Conservation (phyloP, 768 basidiomycete genomes). For the Suillus placidus region DNA sequence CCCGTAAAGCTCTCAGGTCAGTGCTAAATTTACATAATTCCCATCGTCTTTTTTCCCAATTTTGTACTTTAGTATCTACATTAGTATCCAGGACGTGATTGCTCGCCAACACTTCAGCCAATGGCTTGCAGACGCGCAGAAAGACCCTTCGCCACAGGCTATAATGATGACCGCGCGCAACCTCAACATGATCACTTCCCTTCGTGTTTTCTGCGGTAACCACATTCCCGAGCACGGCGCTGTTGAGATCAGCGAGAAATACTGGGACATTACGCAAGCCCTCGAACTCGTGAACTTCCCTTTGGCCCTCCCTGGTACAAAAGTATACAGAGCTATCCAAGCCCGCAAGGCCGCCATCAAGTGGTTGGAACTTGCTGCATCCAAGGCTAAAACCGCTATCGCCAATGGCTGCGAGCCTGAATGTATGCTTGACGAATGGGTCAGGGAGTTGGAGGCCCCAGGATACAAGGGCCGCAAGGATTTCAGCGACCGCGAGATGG, state of each 20-base stretch:
- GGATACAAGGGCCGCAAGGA: slow-evolving; percentile 76
- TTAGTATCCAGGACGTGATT: slow-evolving; percentile 80
- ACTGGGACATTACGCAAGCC: slow-evolving; percentile 94
- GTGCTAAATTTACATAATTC: slow-evolving; percentile 24
- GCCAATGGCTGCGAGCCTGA: slow-evolving; percentile 76
- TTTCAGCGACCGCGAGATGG: slow-evolving; percentile 94
- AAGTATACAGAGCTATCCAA: slow-evolving; percentile 91
- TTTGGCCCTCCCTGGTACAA: slow-evolving; percentile 91
- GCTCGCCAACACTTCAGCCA: slow-evolving; percentile 71
- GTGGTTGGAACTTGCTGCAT: slow-evolving; percentile 79
- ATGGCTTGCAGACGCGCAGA: slow-evolving; percentile 68
- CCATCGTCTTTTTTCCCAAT: neutral
- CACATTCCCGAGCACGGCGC: slow-evolving; percentile 85
- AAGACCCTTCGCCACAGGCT: slow-evolving; percentile 50
- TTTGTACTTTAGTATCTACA: slow-evolving; percentile 63
- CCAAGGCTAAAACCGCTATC: slow-evolving; percentile 79
- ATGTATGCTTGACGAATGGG: slow-evolving; percentile 95
- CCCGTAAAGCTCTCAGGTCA: slow-evolving; percentile 88
- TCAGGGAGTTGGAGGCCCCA: slow-evolving; percentile 67
- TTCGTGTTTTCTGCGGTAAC: slow-evolving; percentile 91
- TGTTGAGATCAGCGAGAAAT: slow-evolving; percentile 84
- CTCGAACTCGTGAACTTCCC: slow-evolving; percentile 99
- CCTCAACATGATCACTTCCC: slow-evolving; percentile 96
- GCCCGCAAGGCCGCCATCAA: slow-evolving; percentile 84
- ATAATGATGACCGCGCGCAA: slow-evolving; percentile 93